Evolutionary conservation across 2,329 filamentous ascomycete genomes (phyloP), one percentile per base, ranked within the genome.

Genomic region (Claviceps humidiphila): DNA sequence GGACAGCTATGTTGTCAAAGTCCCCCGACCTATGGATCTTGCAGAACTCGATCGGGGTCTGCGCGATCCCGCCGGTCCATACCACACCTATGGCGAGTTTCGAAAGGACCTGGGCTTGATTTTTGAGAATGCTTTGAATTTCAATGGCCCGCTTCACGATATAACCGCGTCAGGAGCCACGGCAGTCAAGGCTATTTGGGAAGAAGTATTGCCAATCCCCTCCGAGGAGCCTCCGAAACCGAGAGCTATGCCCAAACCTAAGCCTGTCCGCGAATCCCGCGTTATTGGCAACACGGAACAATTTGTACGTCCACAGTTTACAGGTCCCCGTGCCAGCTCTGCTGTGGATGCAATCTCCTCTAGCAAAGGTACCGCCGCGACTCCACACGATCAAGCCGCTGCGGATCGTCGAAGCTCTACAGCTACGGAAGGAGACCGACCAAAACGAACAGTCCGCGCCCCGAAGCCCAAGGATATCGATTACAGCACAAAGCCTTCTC

Each of bases 401-500:
- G 53, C 54, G 17, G 61, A 65, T 43, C 56, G 63, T 57, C 85
- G 93, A 51, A 85, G 91, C 61, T 95, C 88, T 1, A 84, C 82
- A 5, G 85, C 84, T 53, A 77, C 78, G 4, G 87, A 89, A 58
- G 85, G 84, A 53, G 78, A 82, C 57, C 81, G 93, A 50, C 90
- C 91, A 11, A 96, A 96, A 74, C 85, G 93, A 51, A 89, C 91
- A 14, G 95, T 97, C 52, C 89, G 95, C 61, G 87, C 90, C 8
- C 89, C 93, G 0, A 90, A 91, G 63, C 82, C 84, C 56, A 90
- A 91, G 58, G 93, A 97, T 63, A 76, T 96, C n/a, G 85, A 90
- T 7, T 97, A 96, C 64, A 80, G 84, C 17, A 78, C 78, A 17
- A 83, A 85, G 57, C 68, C 68, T 16, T 88, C 89, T 64, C 87